Percentiles rank a stretch among this genome's conserved stretches.
Evolutionary conservation across 2,329 filamentous ascomycete genomes (phyloP).

Genomic region (Botryotinia calthae): DNA sequence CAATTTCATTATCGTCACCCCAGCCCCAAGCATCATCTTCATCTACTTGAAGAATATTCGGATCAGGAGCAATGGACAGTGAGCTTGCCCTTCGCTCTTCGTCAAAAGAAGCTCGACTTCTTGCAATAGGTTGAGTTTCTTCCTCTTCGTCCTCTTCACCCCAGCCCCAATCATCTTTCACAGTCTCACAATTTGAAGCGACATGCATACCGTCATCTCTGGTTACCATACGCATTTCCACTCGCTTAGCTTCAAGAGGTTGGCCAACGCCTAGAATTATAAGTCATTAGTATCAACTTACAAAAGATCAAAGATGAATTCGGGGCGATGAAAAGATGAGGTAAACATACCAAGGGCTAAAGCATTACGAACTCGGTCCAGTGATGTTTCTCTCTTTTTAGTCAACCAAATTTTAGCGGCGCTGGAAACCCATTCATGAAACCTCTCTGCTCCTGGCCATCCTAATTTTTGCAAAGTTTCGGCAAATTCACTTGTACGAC

Average conservation of each 20-base stretch:
- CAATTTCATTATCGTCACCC: constrained; percentile 63
- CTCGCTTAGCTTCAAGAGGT: constrained; percentile 71
- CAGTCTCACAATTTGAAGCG: constrained; percentile 48
- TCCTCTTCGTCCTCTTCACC: constrained; percentile 59
- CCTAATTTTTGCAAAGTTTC: constrained; percentile 57
- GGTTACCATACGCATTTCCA: constrained; percentile 79
- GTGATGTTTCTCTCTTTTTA: constrained; percentile 74
- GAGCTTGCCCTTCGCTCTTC: constrained; percentile 25
- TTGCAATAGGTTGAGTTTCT: constrained; percentile 32
- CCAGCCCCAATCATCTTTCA: constrained; percentile 72
- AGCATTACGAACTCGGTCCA: constrained; percentile 70
- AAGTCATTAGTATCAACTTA: background rate
- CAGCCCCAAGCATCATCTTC: constrained; percentile 68
- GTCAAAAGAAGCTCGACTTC: constrained; percentile 31
- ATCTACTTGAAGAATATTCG: constrained; percentile 38
- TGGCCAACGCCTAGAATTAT: constrained; percentile 55
- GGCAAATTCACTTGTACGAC: constrained; percentile 63
- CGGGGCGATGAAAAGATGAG: background rate
- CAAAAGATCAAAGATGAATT: background rate
- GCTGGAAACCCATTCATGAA: constrained; percentile 77
- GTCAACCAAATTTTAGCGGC: constrained; percentile 82
- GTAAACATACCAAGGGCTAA: constrained; percentile 48
- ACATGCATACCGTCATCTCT: constrained; percentile 64
- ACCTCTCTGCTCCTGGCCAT: constrained; percentile 60
- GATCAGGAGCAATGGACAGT: constrained; percentile 6